Evolutionary conservation across 2,329 filamentous ascomycete species (phyloP), one percentile per base, ranked within the genome.

Genomic region (Colletotrichum plurivorum): DNA sequence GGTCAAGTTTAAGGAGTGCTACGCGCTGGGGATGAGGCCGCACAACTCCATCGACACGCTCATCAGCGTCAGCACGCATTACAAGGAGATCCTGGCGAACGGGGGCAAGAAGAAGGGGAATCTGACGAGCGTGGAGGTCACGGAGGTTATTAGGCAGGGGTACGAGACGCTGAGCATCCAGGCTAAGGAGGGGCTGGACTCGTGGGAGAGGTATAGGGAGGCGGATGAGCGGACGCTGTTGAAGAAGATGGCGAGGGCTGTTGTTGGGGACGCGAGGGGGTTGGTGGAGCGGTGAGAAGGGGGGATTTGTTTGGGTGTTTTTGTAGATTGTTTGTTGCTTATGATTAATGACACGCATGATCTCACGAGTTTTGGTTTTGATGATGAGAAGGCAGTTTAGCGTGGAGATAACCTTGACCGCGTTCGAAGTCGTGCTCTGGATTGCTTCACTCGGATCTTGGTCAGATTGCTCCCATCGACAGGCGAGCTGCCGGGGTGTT

Each of bases 131-230:
- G 86, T 89, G 57, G 93, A 98, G 78, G 94, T 99, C 46, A 92
- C 92, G 49, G 92, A 93, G 73, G 93, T 98, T 31, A 98, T 99
- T 80, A 97, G 97, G 82, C 93, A 97, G 79, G 96, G 96, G 0
- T 98, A 98, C 76, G 95, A 98, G 80, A 97, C 95, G 43, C 81
- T 99, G 75, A 95, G 93, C 71, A 97, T 99, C 63, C 93, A 97
- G 80, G 90, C 94, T 0, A 94, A 92, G 75, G 95, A 97, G 77
- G 95, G 93, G 0, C 79, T 97, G 73, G 95, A 95, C 78, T 89
- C 90, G 45, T 97, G 94, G 93, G 93, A 94, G 73, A 89, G 87
- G 77, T 98, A 93, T 79, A 86, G 95, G 15, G 96, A 98, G 83
- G 93, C 92, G 2, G 94, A 97, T 73, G 92, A 94, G 84, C 92